Evolutionary conservation across 1,284 basidiomycete species (phyloP).

Genomic region (Trichosporon inkin): DNA sequence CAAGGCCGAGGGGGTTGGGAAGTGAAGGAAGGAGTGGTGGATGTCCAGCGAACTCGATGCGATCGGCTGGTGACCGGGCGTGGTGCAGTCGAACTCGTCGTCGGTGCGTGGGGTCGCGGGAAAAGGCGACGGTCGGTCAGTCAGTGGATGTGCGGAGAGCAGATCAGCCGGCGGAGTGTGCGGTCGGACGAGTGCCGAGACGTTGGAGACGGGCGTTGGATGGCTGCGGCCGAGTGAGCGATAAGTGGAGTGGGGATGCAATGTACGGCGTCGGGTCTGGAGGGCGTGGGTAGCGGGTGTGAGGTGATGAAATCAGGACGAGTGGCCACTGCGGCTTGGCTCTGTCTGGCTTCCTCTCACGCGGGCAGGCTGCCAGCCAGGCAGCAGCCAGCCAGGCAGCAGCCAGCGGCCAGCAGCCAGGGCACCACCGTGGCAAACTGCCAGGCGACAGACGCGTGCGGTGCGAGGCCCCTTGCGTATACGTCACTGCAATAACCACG

Average conservation of each 20-base stretch:
- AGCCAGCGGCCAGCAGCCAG: no score
- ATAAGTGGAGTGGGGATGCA: neutral
- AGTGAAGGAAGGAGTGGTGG: neutral
- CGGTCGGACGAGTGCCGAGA: neutral
- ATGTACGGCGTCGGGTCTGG: no score
- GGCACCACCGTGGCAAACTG: no score
- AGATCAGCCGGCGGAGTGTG: neutral
- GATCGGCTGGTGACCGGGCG: neutral
- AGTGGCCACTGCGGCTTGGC: no score
- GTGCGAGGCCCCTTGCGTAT: no score
- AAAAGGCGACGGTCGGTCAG: neutral
- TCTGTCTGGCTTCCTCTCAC: no score
- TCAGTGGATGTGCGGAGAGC: neutral
- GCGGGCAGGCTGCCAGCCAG: no score
- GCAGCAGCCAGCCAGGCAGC: no score
- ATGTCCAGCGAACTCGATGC: neutral
- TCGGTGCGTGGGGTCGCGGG: conserved; percentile 1
- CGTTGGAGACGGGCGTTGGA: neutral
- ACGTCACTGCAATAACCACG: no score
- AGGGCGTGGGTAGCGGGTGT: no score
- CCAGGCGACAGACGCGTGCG: no score
- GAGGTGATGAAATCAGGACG: no score
- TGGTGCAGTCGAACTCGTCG: neutral
- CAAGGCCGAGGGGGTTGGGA: neutral
- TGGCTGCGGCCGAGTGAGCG: neutral